A percentile compares a stretch with the other conserved stretches of the same genome.
phyloP scores from a whole-genome alignment of 805 yeast species.

The Nakazawaea ernobii region DNA sequence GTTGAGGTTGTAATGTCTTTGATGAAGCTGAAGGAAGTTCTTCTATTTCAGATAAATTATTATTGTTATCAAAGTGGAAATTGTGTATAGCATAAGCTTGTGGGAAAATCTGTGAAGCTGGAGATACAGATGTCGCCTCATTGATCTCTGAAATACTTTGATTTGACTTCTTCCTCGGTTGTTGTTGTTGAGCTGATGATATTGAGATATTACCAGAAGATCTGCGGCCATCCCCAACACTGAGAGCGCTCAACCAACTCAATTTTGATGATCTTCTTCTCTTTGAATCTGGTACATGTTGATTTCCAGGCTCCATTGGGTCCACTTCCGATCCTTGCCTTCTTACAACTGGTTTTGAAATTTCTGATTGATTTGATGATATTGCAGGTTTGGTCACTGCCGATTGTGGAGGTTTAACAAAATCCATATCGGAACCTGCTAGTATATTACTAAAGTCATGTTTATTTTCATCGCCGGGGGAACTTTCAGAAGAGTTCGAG shows the following conservation, averaged over 20 bases:
- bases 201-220: neutral
- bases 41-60: neutral
- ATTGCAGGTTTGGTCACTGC: neutral
- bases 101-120: slow-evolving; percentile 1
- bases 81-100: slow-evolving; percentile 3
- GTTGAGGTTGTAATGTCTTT: neutral
- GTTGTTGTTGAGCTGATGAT: neutral
- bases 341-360: neutral
- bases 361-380: too few relatives aligned
- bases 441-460: slow-evolving; percentile 33
- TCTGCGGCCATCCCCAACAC: neutral
- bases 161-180: neutral
- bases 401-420: slow-evolving; percentile 17
- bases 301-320: neutral
- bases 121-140: neutral
- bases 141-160: neutral
- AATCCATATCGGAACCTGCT: slow-evolving; percentile 15
- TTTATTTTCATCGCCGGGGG: slow-evolving; percentile 16
- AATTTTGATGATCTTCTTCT: slow-evolving; percentile 10
- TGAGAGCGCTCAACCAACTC: slow-evolving; percentile 8
- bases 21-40: neutral
- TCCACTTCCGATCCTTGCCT: neutral
- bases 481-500: neutral
- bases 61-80: neutral
- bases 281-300: neutral